Base-by-base conservation (phyloP, 2,329 filamentous ascomycete genomes). In the Claviceps monticola region DNA sequence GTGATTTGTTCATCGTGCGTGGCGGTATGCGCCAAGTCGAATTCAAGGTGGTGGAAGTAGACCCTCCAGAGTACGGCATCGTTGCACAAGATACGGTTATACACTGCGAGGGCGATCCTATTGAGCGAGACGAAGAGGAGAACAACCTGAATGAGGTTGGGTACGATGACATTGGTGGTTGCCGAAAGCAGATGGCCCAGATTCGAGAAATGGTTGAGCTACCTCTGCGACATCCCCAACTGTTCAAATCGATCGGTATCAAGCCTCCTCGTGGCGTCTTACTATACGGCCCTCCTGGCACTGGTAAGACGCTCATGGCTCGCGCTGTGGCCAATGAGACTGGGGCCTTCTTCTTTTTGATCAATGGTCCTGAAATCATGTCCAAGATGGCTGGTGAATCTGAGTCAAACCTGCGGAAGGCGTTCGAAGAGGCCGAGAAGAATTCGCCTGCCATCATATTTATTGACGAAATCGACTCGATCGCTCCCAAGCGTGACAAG, bases 331-430 rank as follows among this genome's bases (percentile, higher is more conserved):
- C 93, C 71, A 97, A 97, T 73, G 93, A 97, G 78, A 97, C 93
- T 37, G 93, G 93, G 63, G 91, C 91, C 48, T 97, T 97, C 77
- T 98, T 98, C 76, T 97, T 98, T 82, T 74, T 97, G 57, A 97
- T 98, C 80, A 97, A 97, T 72, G 91, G 93, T 58, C 93, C 93
- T 50, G 93, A 97, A 70, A 97, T 98, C 75, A 97, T 98, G 93
- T 96, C 91, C 54, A 97, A 97, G 82, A 97, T 97, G 93, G 93
- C 93, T 54, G 93, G 93, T 80, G 93, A 98, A 72, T 97, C 93
- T 54, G 93, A 97, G 71, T 97, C 91, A 54, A 97, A 97, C 70
- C 73, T 98, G 60, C 86, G 93, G 63, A 97, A 97, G 74, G 93
- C 93, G n/a, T 98, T 98, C 63, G 93, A 97, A 70, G 93, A 97